Percentiles rank a stretch among this genome's conserved stretches.
phyloP scores from a whole-genome alignment of 306 rosid genomes.

The Argentina anserina region DNA sequence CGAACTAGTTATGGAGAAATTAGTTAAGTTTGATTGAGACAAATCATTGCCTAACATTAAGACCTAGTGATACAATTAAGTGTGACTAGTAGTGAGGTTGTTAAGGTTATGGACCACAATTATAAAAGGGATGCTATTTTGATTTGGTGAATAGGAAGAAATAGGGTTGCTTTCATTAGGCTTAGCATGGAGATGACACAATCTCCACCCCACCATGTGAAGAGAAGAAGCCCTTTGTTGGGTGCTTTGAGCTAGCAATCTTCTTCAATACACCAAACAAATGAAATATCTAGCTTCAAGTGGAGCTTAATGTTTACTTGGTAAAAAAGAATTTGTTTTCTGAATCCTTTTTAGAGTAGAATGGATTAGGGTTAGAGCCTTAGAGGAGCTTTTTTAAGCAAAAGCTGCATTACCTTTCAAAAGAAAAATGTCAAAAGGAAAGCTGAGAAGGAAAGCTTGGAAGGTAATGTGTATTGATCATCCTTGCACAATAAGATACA shows the following conservation, averaged over 20 bases:
- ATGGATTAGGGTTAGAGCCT: not conserved
- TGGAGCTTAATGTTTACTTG: constrained; percentile 14
- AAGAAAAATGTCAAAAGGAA: constrained; percentile 11
- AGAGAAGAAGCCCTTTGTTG: constrained; percentile 27
- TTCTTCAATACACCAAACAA: constrained; percentile 16
- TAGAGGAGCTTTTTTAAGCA: constrained; percentile 32
- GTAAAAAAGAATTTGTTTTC: not conserved
- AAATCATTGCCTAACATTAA: constrained; percentile 16
- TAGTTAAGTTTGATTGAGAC: constrained; percentile 6
- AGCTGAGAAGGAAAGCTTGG: constrained; percentile 13
- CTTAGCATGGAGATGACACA: constrained; percentile 32
- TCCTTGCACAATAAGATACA: not conserved
- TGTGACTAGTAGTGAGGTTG: constrained; percentile 4
- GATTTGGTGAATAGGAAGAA: constrained; percentile 36
- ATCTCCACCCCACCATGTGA: constrained; percentile 63
- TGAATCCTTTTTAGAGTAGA: not conserved
- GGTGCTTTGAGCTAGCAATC: constrained; percentile 42
- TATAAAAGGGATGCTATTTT: constrained; percentile 24
- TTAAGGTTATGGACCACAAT: not conserved
- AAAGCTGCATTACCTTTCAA: constrained; percentile 28
- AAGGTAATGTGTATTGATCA: constrained; percentile 40
- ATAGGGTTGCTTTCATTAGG: constrained; percentile 34
- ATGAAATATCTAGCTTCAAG: not conserved
- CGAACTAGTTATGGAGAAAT: constrained; percentile 5
- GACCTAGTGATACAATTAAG: not conserved